Base-by-base conservation (phyloP, 345 rosid genomes). In the Gossypium australe region DNA sequence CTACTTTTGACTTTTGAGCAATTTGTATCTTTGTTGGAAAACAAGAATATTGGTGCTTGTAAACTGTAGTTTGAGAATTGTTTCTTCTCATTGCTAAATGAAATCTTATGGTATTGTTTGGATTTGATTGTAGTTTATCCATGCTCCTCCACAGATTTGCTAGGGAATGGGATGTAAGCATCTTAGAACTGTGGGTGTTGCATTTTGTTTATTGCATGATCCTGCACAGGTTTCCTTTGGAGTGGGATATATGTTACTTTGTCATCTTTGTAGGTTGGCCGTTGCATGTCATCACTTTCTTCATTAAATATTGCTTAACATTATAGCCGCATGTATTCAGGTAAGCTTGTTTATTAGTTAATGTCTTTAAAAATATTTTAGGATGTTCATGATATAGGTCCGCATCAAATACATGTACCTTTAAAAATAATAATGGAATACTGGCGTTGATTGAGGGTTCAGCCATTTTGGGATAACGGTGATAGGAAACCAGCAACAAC, bases 61-160 rank as follows among this genome's bases (percentile, higher is more conserved):
- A 59, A 34, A 59, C 12, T 59, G 63, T 64, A 41, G 22, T 38
- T 64, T 38, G 24, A 45, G 41, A 34, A 34, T 34, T 34, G 41
- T 34, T 34, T 34, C 41, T 34, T 34, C 41, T 34, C 41, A 34
- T 5, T 34, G 41, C 5, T 34, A 34, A 34, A 34, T 34, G 41
- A 34, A 27, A 34, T 34, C 41, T 34, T 34, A 34, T 6, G 13
- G 22, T 49, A 68, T 22, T 68, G 12, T 49, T 27, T 68, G 11
- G 58, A 24, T 68, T 18, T 68, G 16, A 68, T 48, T 49, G 58
- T 68, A 68, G 22, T 68, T 68, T 68, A 13, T 69, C 43, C 24
- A 0, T 49, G 0, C 59, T 49, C 58, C 7, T 48, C 44, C 22
- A 66, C 55, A 12, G 53, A 44, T 66, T 20, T 45, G 34, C 10